A percentile compares a stretch with the other conserved stretches of the same genome.
phyloP scores from a whole-genome alignment of 2,329 filamentous ascomycete genomes.

The Mycogone perniciosa region DNA sequence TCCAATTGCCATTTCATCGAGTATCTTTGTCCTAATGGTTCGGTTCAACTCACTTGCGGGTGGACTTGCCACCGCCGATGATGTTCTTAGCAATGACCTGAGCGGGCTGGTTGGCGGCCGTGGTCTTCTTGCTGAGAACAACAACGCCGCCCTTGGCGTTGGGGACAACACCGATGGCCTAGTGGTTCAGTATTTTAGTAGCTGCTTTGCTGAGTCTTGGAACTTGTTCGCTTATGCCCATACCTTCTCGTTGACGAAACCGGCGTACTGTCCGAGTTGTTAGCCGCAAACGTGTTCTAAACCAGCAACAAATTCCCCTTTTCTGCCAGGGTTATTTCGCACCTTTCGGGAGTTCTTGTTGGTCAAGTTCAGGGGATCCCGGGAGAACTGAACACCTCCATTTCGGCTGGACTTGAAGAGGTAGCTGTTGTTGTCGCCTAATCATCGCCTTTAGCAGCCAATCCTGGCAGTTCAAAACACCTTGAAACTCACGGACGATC shows the following conservation, averaged over 20 bases:
- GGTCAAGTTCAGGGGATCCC: constrained; percentile 85
- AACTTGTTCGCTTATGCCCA: constrained; percentile 8
- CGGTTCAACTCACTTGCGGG: constrained; percentile 53
- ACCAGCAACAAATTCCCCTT: neutral
- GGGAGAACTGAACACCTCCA: constrained; percentile 84
- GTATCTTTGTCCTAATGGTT: neutral
- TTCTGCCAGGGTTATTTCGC: constrained; percentile 16
- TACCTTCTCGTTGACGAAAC: constrained; percentile 93
- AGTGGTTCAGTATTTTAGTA: constrained; percentile 20
- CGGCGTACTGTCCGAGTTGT: constrained; percentile 62
- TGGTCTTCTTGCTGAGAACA: constrained; percentile 78
- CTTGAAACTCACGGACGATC: constrained; percentile 71
- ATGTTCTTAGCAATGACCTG: constrained; percentile 57
- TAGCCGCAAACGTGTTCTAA: constrained; percentile 22
- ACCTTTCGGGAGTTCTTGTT: constrained; percentile 94
- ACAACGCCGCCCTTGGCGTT: constrained; percentile 73
- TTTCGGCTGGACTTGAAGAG: constrained; percentile 79
- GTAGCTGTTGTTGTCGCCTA: constrained; percentile 83
- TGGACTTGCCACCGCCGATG: constrained; percentile 66
- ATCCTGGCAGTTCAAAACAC: neutral
- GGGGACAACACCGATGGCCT: constrained; percentile 78
- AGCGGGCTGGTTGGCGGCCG: constrained; percentile 66
- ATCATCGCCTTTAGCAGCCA: constrained; percentile 17
- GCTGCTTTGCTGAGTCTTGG: constrained; percentile 4
- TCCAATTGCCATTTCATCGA: neutral